phyloP scores from a whole-genome alignment of 1,139 yeast species.

The Saccharomyces pastorianus region DNA sequence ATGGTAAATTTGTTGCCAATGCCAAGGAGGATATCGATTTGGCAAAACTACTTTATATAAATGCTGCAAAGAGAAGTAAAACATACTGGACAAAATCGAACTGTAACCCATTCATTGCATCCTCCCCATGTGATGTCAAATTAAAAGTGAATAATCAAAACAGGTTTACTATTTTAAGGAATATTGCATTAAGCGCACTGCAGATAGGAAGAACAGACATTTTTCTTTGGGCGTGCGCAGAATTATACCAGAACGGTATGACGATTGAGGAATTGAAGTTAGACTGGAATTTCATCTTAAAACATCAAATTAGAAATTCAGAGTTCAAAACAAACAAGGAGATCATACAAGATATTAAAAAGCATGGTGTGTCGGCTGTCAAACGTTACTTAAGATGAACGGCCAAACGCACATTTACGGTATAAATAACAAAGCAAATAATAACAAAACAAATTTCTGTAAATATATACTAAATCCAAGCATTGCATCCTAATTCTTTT shows the following conservation, averaged over 20 bases:
- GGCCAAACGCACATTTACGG: conserved; percentile 26
- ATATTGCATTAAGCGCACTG: conserved; percentile 19
- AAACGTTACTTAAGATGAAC: conserved; percentile 35
- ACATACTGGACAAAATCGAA: neutral
- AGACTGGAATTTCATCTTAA: conserved; percentile 21
- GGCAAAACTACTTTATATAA: conserved; percentile 16
- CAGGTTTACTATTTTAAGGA: conserved; percentile 17
- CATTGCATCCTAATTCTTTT: neutral
- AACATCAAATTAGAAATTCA: conserved; percentile 16
- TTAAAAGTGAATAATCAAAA: conserved; percentile 19
- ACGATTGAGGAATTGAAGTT: conserved; percentile 15
- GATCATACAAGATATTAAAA: conserved; percentile 4
- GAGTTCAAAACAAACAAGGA: conserved; percentile 4
- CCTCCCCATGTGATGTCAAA: conserved; percentile 14
- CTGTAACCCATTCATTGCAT: conserved; percentile 18
- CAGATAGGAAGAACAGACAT: conserved; percentile 15
- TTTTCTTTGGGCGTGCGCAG: conserved; percentile 23
- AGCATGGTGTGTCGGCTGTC: neutral
- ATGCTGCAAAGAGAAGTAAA: conserved; percentile 3
- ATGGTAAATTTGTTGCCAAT: neutral
- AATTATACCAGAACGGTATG: conserved; percentile 17
- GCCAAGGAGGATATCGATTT: conserved; percentile 7
- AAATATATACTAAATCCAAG: neutral
- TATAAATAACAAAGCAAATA: neutral
- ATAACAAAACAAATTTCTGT: neutral